phyloP scores from a whole-genome alignment of 805 yeast species.

The Jamesozyma lodderae region DNA sequence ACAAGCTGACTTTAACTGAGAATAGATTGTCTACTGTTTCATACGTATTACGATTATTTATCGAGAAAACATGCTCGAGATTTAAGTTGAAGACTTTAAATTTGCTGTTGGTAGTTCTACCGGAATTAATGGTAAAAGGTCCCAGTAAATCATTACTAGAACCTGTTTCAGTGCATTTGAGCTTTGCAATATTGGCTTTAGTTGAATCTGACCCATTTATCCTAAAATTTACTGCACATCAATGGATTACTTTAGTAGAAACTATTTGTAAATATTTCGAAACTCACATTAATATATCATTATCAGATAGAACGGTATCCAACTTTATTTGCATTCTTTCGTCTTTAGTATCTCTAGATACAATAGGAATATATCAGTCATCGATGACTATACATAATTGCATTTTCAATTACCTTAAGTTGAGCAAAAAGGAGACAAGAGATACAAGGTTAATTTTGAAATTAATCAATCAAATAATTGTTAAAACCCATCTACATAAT shows the following conservation, averaged over 20 bases:
- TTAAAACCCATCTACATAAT: constrained; percentile 36
- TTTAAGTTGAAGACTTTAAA: constrained; percentile 22
- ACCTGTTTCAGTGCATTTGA: constrained; percentile 20
- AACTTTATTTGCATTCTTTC: constrained; percentile 23
- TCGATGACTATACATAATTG: constrained; percentile 13
- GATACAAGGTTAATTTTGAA: constrained; percentile 32
- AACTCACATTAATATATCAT: constrained; percentile 8
- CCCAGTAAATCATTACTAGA: constrained; percentile 9
- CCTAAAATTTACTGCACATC: constrained; percentile 17
- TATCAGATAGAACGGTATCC: constrained; percentile 20
- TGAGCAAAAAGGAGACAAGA: constrained; percentile 21
- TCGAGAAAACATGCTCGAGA: constrained; percentile 22
- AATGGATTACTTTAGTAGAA: constrained; percentile 19
- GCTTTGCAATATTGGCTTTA: constrained; percentile 16
- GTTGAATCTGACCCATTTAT: constrained; percentile 16
- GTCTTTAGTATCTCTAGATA: constrained; percentile 19
- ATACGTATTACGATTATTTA: constrained; percentile 22
- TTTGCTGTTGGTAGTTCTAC: constrained; percentile 16
- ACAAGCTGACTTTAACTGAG: constrained; percentile 28
- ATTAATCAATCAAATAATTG: constrained; percentile 38
- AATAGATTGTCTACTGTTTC: constrained; percentile 19
- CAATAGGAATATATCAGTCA: constrained; percentile 16
- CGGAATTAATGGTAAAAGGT: constrained; percentile 16
- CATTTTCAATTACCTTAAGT: constrained; percentile 16
- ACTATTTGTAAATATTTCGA: constrained; percentile 10